A percentile compares a stretch with the other conserved stretches of the same genome.
phyloP scores from a whole-genome alignment of 1,284 basidiomycete species.

The Leccinum griseonigrum region DNA sequence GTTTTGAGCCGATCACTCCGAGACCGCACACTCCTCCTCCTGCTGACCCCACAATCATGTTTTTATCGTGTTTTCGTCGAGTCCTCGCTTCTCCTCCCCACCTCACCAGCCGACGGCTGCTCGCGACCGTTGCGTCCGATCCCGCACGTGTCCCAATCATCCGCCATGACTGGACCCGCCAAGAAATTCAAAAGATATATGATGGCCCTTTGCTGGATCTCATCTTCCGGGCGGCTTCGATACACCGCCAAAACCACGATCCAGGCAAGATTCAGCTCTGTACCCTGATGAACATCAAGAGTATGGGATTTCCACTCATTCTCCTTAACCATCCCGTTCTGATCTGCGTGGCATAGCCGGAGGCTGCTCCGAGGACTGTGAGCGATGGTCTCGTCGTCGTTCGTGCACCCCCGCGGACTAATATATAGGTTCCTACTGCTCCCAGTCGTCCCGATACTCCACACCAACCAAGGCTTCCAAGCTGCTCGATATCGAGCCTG shows the following conservation, averaged over 20 bases:
- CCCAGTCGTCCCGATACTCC: slow-evolving; percentile 90
- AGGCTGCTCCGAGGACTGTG: slow-evolving; percentile 96
- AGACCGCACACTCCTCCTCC: background rate
- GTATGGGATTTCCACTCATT: slow-evolving; percentile 47
- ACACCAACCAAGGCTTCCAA: slow-evolving; percentile 89
- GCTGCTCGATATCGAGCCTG: slow-evolving; percentile 89
- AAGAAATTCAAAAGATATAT: slow-evolving; percentile 76
- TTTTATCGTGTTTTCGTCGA: slow-evolving; percentile 6
- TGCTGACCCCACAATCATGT: slow-evolving; percentile 12
- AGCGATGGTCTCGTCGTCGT: slow-evolving; percentile 22
- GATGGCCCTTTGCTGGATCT: slow-evolving; percentile 83
- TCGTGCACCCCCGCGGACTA: background rate
- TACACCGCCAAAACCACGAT: slow-evolving; percentile 88
- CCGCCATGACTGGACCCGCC: slow-evolving; percentile 61
- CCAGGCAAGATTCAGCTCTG: slow-evolving; percentile 92
- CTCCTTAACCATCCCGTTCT: slow-evolving; percentile 9
- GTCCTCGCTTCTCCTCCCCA: slow-evolving; percentile 10
- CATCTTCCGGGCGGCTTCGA: slow-evolving; percentile 77
- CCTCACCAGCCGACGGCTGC: slow-evolving; percentile 38
- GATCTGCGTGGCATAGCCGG: slow-evolving; percentile 56
- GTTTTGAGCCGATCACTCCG: background rate
- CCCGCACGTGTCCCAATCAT: slow-evolving; percentile 32
- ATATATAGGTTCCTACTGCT: slow-evolving; percentile 87
- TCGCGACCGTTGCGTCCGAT: slow-evolving; percentile 59
- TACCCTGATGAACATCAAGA: slow-evolving; percentile 99